phyloP scores from a whole-genome alignment of 192 early-diverging fungal species.

The Funneliformis geosporum region DNA sequence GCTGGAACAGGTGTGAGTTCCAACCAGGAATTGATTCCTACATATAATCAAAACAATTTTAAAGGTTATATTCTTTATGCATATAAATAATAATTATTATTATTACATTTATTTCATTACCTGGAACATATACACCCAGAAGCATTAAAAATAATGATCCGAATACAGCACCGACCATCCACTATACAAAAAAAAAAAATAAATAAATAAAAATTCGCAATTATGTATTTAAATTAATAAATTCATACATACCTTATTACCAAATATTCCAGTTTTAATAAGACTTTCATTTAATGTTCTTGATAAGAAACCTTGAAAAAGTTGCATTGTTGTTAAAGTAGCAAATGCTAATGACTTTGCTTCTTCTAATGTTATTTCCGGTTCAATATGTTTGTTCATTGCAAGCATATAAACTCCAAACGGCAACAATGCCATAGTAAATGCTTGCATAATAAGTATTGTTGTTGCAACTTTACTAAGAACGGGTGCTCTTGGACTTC shows the following conservation, averaged over 20 bases:
- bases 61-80: neutral
- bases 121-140: conserved; percentile 79
- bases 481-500: conserved; percentile 74
- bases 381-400: conserved; percentile 28
- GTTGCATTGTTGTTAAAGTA: conserved; percentile 83
- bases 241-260: conserved; percentile 49
- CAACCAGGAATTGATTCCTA: conserved; percentile 49
- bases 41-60: neutral
- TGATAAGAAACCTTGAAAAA: conserved; percentile 86
- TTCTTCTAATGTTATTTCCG: conserved; percentile 33
- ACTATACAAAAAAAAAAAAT: conserved; percentile 40
- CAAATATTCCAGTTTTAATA: conserved; percentile 72
- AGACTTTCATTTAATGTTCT: conserved; percentile 70
- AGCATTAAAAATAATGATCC: conserved; percentile 71
- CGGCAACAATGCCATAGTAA: conserved; percentile 65
- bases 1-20: conserved; percentile 57
- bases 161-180: conserved; percentile 78
- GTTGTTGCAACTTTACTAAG: conserved; percentile 62
- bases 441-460: conserved; percentile 73
- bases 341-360: conserved; percentile 72
- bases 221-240: neutral
- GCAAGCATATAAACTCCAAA: conserved; percentile 64
- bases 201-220: neutral
- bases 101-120: conserved; percentile 36
- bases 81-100: neutral